Evolutionary conservation across 2,329 filamentous ascomycete genomes (phyloP).

Genomic region (Pseudopyricularia cyperi): DNA sequence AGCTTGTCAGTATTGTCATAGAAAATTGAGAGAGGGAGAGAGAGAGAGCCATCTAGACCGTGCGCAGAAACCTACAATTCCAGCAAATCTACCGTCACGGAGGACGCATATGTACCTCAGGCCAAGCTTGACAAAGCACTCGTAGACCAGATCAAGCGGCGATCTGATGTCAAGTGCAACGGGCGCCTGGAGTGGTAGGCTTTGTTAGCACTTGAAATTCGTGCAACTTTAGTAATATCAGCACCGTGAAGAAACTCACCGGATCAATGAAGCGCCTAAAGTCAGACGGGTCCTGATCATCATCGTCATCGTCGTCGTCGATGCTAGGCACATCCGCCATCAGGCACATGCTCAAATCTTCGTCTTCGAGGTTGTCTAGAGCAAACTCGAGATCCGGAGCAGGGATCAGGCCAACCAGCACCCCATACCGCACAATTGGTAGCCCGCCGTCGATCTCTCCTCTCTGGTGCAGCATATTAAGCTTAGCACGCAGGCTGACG

Average conservation of each 20-base stretch:
- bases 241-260: conserved; percentile 27
- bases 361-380: conserved; percentile 69
- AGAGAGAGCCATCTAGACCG: background rate
- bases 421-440: conserved; percentile 65
- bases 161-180: conserved; percentile 78
- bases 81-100: conserved; percentile 71
- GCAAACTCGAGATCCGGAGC: conserved; percentile 90
- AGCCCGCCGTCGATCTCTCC: conserved; percentile 89
- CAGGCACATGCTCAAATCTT: conserved; percentile 60
- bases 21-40: background rate
- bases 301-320: conserved; percentile 49
- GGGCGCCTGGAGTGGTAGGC: conserved; percentile 45
- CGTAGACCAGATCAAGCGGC: conserved; percentile 90
- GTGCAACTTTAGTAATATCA: background rate
- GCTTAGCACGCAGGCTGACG: conserved; percentile 60
- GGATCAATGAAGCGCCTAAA: conserved; percentile 89
- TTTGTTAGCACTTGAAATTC: conserved; percentile 7
- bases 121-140: conserved; percentile 90
- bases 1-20: conserved; percentile 5
- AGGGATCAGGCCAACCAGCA: conserved; percentile 83
- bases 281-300: conserved; percentile 53
- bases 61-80: conserved; percentile 50
- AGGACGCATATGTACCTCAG: conserved; percentile 86
- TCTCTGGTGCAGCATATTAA: conserved; percentile 67
- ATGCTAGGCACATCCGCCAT: conserved; percentile 60